Evolutionary conservation across 2,329 filamentous ascomycete genomes (phyloP).

Genomic region (Pezicula neosporulosa): DNA sequence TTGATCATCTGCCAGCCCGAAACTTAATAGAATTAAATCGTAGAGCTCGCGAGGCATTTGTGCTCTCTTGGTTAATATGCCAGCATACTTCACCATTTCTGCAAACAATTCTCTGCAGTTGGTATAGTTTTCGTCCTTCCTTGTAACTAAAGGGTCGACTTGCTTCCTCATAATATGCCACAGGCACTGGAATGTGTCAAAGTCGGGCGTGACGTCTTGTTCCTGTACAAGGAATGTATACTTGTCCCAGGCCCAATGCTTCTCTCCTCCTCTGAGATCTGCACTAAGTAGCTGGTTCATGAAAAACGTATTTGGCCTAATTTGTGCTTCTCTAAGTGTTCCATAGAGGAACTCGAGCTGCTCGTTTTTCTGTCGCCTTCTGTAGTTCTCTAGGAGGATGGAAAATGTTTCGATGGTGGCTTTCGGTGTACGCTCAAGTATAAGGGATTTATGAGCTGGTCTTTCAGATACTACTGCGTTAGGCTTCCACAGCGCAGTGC

Average conservation of each 20-base stretch:
- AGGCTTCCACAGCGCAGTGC: conserved; percentile 9
- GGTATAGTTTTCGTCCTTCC: conserved; percentile 6
- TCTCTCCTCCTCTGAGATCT: conserved; percentile 14
- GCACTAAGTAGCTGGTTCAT: conserved; percentile 72
- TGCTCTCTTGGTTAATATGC: conserved; percentile 24
- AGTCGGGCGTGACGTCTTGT: conserved; percentile 19
- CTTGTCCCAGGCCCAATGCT: conserved; percentile 19
- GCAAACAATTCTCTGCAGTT: conserved; percentile 33
- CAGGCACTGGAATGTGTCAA: conserved; percentile 25
- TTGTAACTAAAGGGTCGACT: conserved; percentile 13
- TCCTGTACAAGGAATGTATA: conserved; percentile 16
- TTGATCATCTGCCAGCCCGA: conserved; percentile 45
- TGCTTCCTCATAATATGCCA: conserved; percentile 24
- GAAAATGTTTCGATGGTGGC: conserved; percentile 78
- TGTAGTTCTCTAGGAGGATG: conserved; percentile 70
- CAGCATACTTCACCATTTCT: conserved; percentile 44
- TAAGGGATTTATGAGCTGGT: conserved; percentile 28
- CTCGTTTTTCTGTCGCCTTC: conserved; percentile 53
- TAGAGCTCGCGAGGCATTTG: conserved; percentile 46
- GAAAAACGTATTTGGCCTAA: conserved; percentile 69
- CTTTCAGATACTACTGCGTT: conserved; percentile 7
- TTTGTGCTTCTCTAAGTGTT: conserved; percentile 58
- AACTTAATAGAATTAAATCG: conserved; percentile 46
- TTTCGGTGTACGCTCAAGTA: conserved; percentile 42
- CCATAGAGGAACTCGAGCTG: conserved; percentile 59